Conservation (phyloP, 805 yeast genomes). For the Ogataea trehaloabstinens region DNA sequence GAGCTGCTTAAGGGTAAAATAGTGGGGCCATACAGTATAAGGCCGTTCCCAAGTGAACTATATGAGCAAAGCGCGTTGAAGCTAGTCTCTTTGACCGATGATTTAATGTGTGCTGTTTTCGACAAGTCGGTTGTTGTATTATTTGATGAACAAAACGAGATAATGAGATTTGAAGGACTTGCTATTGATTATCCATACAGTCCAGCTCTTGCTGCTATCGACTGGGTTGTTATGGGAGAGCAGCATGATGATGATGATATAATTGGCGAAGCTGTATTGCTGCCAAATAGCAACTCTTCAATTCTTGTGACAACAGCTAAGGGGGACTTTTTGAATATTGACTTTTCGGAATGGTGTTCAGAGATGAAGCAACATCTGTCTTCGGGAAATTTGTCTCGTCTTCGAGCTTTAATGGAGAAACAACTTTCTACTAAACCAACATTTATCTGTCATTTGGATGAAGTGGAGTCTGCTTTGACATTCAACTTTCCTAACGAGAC, state of each 20-base stretch:
- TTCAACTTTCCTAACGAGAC: not conserved
- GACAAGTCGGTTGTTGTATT: slow-evolving; percentile 21
- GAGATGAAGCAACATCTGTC: slow-evolving; percentile 14
- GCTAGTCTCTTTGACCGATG: slow-evolving; percentile 25
- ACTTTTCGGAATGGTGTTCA: slow-evolving; percentile 28
- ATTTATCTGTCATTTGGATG: slow-evolving; percentile 14
- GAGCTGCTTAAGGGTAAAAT: slow-evolving; percentile 21
- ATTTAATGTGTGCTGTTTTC: slow-evolving; percentile 22
- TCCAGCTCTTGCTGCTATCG: slow-evolving; percentile 9
- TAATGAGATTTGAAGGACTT: slow-evolving; percentile 25
- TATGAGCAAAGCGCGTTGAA: slow-evolving; percentile 44
- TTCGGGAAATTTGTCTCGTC: slow-evolving; percentile 17
- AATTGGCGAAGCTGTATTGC: slow-evolving; percentile 13
- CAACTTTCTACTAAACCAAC: slow-evolving; percentile 24
- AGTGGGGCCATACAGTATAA: slow-evolving; percentile 50
- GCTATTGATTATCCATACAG: slow-evolving; percentile 5
- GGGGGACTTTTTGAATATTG: slow-evolving; percentile 24
- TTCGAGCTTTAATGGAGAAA: slow-evolving; percentile 11
- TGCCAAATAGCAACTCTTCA: slow-evolving; percentile 21
- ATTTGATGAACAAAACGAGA: slow-evolving; percentile 20
- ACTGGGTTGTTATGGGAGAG: slow-evolving; percentile 12
- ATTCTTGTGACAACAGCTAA: slow-evolving; percentile 19
- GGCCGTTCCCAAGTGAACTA: slow-evolving; percentile 53
- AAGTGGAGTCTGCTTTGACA: slow-evolving; percentile 6
- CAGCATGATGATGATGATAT: too few relatives aligned